Conservation (phyloP, 257 asterid species). For the Salvia rosmarinus region DNA sequence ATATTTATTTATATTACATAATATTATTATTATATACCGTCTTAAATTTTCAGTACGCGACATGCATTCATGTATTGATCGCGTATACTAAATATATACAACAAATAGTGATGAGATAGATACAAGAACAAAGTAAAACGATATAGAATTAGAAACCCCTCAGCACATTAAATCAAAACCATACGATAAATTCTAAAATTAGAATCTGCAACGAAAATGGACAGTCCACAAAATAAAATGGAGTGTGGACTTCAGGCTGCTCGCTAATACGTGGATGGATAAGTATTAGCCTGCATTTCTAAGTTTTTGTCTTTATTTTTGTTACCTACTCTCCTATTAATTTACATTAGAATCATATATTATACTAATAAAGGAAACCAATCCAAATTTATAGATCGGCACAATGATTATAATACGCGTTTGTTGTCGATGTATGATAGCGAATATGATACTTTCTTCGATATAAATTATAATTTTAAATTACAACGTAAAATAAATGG, state of each 20-base stretch:
- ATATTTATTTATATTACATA: too few relatives aligned
- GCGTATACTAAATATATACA: too few relatives aligned
- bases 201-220: conserved; percentile 4
- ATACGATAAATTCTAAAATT: neutral
- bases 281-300: conserved; percentile 22
- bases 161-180: neutral
- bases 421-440: too few relatives aligned
- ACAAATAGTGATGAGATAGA: neutral
- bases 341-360: neutral
- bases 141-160: neutral
- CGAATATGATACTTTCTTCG: too few relatives aligned
- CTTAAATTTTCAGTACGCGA: too few relatives aligned
- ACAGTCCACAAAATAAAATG: neutral
- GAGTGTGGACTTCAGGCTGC: conserved; percentile 31
- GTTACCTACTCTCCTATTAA: neutral
- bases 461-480: too few relatives aligned
- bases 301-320: neutral
- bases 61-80: too few relatives aligned
- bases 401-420: too few relatives aligned
- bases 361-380: too few relatives aligned
- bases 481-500: too few relatives aligned
- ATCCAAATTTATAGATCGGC: too few relatives aligned
- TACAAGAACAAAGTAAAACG: neutral
- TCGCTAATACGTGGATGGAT: conserved; percentile 53
- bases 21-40: too few relatives aligned